Percentiles rank a stretch among this genome's conserved stretches.
phyloP scores from a whole-genome alignment of 2,329 filamentous ascomycete species.

The Alternaria gaisen region DNA sequence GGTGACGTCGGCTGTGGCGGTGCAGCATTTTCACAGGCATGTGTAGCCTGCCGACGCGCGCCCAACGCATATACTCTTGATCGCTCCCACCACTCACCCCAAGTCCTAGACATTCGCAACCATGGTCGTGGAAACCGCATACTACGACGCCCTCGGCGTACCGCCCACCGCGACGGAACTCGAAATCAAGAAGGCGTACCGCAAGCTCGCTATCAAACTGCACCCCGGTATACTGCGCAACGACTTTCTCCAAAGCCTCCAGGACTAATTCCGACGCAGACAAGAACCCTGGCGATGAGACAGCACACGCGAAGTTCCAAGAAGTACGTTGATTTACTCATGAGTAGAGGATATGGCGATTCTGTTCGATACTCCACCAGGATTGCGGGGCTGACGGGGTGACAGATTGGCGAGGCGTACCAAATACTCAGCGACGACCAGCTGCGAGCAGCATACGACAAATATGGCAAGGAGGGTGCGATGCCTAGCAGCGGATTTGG shows the following conservation, averaged over 20 bases:
- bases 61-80: conserved; percentile 25
- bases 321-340: conserved; percentile 62
- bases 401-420: conserved; percentile 73
- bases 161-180: conserved; percentile 84
- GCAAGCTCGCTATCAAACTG: conserved; percentile 88
- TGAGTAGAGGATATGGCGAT: conserved; percentile 6
- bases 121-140: conserved; percentile 89
- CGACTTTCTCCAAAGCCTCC: conserved; percentile 24
- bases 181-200: conserved; percentile 97
- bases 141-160: conserved; percentile 89
- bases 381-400: conserved; percentile 35
- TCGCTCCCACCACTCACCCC: conserved; percentile 14
- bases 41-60: conserved; percentile 26
- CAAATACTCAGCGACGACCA: conserved; percentile 88
- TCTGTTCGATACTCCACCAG: conserved; percentile 6
- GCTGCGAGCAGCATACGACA: conserved; percentile 91
- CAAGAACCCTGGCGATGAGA: conserved; percentile 97
- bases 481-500: conserved; percentile 91
- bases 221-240: conserved; percentile 72
- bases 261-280: conserved; percentile 62
- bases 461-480: conserved; percentile 94
- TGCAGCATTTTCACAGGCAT: conserved; percentile 28
- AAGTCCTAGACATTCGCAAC: conserved; percentile 11
- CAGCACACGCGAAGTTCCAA: conserved; percentile 93
- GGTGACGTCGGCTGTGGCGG: conserved; percentile 32